Evolutionary conservation across 1,139 yeast species (phyloP).

Genomic region (Yamadazyma taylorii): DNA sequence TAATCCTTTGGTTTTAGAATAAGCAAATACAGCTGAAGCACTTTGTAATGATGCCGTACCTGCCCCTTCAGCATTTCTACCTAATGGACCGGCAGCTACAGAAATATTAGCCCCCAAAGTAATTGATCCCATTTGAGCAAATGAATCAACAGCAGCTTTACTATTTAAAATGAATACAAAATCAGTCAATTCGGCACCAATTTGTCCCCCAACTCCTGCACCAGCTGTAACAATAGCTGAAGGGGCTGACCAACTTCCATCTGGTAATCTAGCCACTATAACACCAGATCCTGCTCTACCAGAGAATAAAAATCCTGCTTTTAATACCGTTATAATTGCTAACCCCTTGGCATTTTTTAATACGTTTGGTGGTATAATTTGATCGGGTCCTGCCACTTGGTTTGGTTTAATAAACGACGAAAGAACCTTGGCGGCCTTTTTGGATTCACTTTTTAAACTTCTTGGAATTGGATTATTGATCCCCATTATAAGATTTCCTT

Average conservation of each 20-base stretch:
- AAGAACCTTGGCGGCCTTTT: slow-evolving; percentile 93
- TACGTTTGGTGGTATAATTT: slow-evolving; percentile 87
- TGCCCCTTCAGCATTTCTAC: slow-evolving; percentile 97
- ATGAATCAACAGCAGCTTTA: slow-evolving; percentile 85
- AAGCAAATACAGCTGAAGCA: slow-evolving; percentile 89
- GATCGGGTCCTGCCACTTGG: slow-evolving; percentile 86
- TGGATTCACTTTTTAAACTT: slow-evolving; percentile 82
- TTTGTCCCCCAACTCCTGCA: slow-evolving; percentile 98
- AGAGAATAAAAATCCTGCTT: slow-evolving; percentile 93
- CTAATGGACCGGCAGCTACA: slow-evolving; percentile 97
- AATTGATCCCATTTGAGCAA: slow-evolving; percentile 91
- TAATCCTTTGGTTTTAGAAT: slow-evolving; percentile 93
- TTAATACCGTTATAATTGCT: slow-evolving; percentile 85
- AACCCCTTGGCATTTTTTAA: slow-evolving; percentile 90
- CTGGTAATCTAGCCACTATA: slow-evolving; percentile 89
- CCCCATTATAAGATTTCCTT: slow-evolving; percentile 30
- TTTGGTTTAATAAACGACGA: slow-evolving; percentile 94
- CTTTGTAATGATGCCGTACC: slow-evolving; percentile 89
- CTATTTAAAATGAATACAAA: slow-evolving; percentile 91
- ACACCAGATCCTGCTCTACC: slow-evolving; percentile 99
- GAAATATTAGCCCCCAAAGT: slow-evolving; percentile 95
- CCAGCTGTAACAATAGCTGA: slow-evolving; percentile 96
- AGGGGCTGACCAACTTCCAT: slow-evolving; percentile 98
- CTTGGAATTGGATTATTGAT: slow-evolving; percentile 95
- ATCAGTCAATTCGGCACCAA: slow-evolving; percentile 95